These are phyloP conservation scores for Moricandia moricandioides DNA, from an alignment of 345 rosid genomes.

Conservation along the genomic window DNA sequence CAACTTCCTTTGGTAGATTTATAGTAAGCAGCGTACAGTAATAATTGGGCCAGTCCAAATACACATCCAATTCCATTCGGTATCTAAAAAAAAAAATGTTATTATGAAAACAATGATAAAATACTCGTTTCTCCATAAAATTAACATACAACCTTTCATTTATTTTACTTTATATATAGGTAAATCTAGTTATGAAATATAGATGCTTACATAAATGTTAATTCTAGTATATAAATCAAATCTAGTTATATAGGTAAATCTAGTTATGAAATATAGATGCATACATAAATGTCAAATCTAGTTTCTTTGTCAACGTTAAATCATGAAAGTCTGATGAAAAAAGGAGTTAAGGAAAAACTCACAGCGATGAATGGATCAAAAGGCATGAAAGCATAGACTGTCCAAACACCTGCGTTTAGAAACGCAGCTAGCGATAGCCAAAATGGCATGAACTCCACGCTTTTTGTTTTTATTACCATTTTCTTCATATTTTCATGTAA, in stretches of 20 bases:
- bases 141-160: not conserved
- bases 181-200: not conserved
- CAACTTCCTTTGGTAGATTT: constrained; percentile 52
- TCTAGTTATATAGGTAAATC: not conserved
- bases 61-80: constrained; percentile 77
- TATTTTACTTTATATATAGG: not conserved
- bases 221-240: not conserved
- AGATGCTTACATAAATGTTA: not conserved
- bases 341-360: constrained; percentile 1
- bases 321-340: not conserved
- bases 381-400: constrained; percentile 62
- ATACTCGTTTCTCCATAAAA: not conserved
- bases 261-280: not conserved
- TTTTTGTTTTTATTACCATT: constrained; percentile 71
- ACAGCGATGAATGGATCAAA: constrained; percentile 72
- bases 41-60: constrained; percentile 54
- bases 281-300: not conserved
- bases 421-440: constrained; percentile 66
- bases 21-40: constrained; percentile 59
- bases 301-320: not conserved
- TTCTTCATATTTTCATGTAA: constrained; percentile 49
- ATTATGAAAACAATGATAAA: not conserved
- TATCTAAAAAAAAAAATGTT: constrained; percentile 32
- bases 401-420: constrained; percentile 68
- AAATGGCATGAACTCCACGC: constrained; percentile 94